These are phyloP conservation scores for Penicillium expansum DNA, from an alignment of 2,329 filamentous ascomycete species.

Conservation along the genomic window DNA sequence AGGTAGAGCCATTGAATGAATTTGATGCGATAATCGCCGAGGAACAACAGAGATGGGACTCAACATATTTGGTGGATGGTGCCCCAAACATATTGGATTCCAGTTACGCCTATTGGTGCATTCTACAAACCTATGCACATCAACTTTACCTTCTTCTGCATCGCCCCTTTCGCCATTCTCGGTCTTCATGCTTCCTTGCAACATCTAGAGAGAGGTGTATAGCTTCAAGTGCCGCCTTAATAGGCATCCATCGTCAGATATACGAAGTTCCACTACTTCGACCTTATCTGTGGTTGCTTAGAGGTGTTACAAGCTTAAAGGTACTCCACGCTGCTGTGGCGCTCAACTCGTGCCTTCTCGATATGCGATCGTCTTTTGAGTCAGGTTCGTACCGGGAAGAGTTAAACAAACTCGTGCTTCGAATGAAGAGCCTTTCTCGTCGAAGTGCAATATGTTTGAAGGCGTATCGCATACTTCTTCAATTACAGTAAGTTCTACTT, in stretches of 20 bases:
- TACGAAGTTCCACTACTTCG: constrained; percentile 20
- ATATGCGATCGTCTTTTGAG: constrained; percentile 1
- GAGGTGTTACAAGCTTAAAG: constrained; percentile 27
- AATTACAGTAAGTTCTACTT: background rate
- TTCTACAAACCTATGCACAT: constrained; percentile 32
- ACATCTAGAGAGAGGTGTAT: constrained; percentile 21
- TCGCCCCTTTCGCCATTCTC: constrained; percentile 20
- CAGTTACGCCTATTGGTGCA: constrained; percentile 28
- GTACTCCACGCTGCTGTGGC: constrained; percentile 30
- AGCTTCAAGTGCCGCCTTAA: constrained; percentile 18
- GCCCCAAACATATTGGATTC: constrained; percentile 19
- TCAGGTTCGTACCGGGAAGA: background rate
- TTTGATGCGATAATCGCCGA: constrained; percentile 18
- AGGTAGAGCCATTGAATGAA: constrained; percentile 1
- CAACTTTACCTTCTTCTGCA: constrained; percentile 32
- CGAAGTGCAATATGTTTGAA: background rate
- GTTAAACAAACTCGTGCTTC: background rate
- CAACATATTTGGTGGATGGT: constrained; percentile 14
- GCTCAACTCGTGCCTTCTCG: constrained; percentile 18
- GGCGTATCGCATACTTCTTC: background rate
- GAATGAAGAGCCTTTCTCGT: background rate
- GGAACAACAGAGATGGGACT: constrained; percentile 22
- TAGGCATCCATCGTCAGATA: constrained; percentile 25
- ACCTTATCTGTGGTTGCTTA: constrained; percentile 27
- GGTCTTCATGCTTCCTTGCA: background rate